Evolutionary conservation across 176 grass and related monocot genomes (phyloP), one percentile per base, ranked within the genome.

Genomic region (Thalia dealbata): DNA sequence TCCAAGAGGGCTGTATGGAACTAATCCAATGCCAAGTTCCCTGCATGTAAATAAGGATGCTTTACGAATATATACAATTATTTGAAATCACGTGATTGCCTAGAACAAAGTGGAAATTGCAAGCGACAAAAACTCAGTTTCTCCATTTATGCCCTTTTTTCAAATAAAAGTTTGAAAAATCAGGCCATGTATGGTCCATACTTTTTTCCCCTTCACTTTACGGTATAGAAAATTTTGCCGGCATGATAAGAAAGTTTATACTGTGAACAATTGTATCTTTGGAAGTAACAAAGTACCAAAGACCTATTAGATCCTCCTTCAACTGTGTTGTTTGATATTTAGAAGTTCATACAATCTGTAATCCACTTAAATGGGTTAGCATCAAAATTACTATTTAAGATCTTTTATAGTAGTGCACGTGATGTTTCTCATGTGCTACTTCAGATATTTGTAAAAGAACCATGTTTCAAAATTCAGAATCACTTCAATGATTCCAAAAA

Each of bases 11-110:
- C 92, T 92, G 72, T 96, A 96, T 27, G 89, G 59, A 77, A 96
- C 86, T 75, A 96, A 87, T 78, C 89, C 92, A 75, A 92, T 96
- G 18, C 89, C 92, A 67, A 96, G 58, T 69, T 92, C 78, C 67
- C 92, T 96, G 22, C 6, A 75, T 24, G 18, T 38, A 63, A 46
- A n/a, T 42, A 44, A 6, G 2, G 44, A 23, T 28, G 12, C 23
- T 14, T 63, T 28, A 28, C 24, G 16, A 63, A 63, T 10, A 63
- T 28, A 12, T 63, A 2, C 7, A 63, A 14, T 11, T 13, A 27
- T 63, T 28, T 5, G 25, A 63, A 63, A 11, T 28, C 9, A 27
- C 3, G 22, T 7, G 0, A 6, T 63, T 10, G 24, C 4, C 23
- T 63, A 28, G 60, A 1, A 24, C 24, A 63, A 63, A 12, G 2